These are phyloP conservation scores for Puccinia brachypodii DNA, from an alignment of 1,284 basidiomycete species.

Conservation along the genomic window DNA sequence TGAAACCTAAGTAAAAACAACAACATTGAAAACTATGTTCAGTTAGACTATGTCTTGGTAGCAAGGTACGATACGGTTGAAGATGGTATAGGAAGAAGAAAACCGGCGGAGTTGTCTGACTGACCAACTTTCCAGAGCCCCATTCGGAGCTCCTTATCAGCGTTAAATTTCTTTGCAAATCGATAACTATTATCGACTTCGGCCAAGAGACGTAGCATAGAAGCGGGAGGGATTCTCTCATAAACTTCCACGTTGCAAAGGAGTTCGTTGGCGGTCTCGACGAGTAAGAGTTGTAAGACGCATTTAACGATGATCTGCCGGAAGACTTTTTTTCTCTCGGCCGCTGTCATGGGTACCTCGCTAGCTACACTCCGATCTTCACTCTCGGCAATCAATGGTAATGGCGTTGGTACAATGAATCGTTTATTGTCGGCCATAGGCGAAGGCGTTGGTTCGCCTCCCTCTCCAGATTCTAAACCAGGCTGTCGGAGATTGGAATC, in stretches of 20 bases:
- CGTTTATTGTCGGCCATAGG: constrained; percentile 59
- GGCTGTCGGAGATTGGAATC: constrained; percentile 73
- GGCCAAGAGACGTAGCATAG: constrained; percentile 86
- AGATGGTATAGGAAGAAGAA: not conserved
- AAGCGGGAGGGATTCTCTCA: constrained; percentile 86
- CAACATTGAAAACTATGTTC: not conserved
- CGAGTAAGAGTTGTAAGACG: constrained; percentile 91
- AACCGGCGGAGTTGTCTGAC: not conserved
- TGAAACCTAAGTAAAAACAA: constrained; percentile 71
- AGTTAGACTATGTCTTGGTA: not conserved
- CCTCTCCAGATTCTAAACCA: constrained; percentile 60
- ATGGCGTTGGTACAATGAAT: constrained; percentile 74
- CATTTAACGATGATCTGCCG: constrained; percentile 99
- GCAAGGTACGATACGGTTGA: not conserved
- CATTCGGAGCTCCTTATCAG: constrained; percentile 93
- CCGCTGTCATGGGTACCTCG: constrained; percentile 57
- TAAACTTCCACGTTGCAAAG: constrained; percentile 90
- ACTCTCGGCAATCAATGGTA: constrained; percentile 62
- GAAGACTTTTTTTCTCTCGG: constrained; percentile 85
- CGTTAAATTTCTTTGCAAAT: constrained; percentile 96
- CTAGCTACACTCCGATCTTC: constrained; percentile 34
- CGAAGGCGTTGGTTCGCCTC: constrained; percentile 37
- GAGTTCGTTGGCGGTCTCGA: constrained; percentile 95
- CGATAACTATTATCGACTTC: constrained; percentile 95
- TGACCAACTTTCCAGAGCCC: constrained; percentile 98